Conservation (phyloP, 208 protist species). For the Acanthamoeba castellanii region DNA sequence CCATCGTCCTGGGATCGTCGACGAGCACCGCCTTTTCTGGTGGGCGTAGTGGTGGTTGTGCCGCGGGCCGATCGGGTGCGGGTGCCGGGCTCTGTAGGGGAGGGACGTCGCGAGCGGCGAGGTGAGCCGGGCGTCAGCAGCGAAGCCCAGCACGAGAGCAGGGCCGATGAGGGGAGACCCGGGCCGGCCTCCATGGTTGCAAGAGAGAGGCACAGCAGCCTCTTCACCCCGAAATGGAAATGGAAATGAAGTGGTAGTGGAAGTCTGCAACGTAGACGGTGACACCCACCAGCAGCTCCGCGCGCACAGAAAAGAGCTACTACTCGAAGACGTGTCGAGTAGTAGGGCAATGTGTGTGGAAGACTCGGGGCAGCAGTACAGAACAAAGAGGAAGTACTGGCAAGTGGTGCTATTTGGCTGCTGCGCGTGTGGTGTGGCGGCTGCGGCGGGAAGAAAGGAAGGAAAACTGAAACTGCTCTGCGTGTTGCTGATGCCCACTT, state of each 20-base stretch:
- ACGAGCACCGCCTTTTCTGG: background rate
- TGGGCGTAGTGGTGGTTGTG: background rate
- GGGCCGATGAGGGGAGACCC: background rate
- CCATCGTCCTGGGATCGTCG: background rate
- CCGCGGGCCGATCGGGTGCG: background rate
- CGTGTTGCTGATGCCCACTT: no score
- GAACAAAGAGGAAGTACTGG: no score
- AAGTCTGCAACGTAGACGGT: background rate
- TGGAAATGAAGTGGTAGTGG: background rate
- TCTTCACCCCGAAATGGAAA: no score
- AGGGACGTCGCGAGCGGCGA: background rate
- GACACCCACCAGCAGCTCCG: background rate
- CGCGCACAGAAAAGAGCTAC: background rate
- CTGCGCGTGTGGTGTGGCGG: no score
- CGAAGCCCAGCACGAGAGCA: constrained; percentile 32
- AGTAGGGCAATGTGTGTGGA: no score
- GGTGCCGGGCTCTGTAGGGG: background rate
- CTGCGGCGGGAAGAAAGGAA: background rate
- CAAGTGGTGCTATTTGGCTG: no score
- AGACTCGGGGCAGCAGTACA: no score
- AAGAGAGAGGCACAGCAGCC: no score
- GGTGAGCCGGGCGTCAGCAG: background rate
- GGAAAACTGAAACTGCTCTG: background rate
- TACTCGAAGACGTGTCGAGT: no score
- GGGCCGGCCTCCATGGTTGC: background rate